A percentile compares a stretch with the other conserved stretches of the same genome.
Conservation (phyloP, 306 rosid genomes). For the Abrus pulchellus region DNA sequence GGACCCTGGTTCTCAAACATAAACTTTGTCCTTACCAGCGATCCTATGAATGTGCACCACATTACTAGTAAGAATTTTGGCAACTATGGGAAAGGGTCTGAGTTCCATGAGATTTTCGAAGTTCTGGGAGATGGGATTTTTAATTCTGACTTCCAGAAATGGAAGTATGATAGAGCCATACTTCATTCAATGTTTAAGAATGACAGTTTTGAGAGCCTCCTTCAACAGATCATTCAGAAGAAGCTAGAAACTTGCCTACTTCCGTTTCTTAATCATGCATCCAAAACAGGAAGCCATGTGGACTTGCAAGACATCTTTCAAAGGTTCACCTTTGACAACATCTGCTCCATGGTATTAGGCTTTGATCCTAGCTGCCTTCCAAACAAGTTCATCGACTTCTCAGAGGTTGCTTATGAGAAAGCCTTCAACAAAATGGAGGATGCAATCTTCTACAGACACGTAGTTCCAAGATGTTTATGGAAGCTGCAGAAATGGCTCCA, state of each 20-base stretch:
- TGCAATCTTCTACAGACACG: slow-evolving; percentile 3
- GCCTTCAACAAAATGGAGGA: slow-evolving; percentile 44
- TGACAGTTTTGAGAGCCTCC: background rate
- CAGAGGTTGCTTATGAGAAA: slow-evolving; percentile 28
- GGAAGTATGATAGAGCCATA: slow-evolving; percentile 30
- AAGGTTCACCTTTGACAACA: slow-evolving; percentile 20
- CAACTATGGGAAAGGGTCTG: slow-evolving; percentile 40
- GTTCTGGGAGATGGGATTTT: slow-evolving; percentile 36
- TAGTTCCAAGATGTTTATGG: slow-evolving; percentile 45
- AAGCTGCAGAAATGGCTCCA: slow-evolving; percentile 46
- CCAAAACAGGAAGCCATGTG: background rate
- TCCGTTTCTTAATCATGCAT: slow-evolving; percentile 48
- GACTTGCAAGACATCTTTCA: slow-evolving; percentile 51
- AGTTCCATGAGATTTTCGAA: slow-evolving; percentile 43
- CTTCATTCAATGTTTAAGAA: slow-evolving; percentile 20
- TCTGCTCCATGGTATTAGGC: slow-evolving; percentile 36
- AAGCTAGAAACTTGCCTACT: slow-evolving; percentile 47
- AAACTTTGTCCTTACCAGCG: slow-evolving; percentile 40
- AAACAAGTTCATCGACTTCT: background rate
- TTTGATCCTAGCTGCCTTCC: slow-evolving; percentile 50
- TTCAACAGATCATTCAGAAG: background rate
- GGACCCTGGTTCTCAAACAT: slow-evolving; percentile 55
- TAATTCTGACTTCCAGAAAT: slow-evolving; percentile 25
- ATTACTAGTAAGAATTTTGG: slow-evolving; percentile 33
- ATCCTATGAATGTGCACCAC: slow-evolving; percentile 55